Base-by-base conservation (phyloP, 352 stramenopile species). In the Phytophthora tentaculata region DNA sequence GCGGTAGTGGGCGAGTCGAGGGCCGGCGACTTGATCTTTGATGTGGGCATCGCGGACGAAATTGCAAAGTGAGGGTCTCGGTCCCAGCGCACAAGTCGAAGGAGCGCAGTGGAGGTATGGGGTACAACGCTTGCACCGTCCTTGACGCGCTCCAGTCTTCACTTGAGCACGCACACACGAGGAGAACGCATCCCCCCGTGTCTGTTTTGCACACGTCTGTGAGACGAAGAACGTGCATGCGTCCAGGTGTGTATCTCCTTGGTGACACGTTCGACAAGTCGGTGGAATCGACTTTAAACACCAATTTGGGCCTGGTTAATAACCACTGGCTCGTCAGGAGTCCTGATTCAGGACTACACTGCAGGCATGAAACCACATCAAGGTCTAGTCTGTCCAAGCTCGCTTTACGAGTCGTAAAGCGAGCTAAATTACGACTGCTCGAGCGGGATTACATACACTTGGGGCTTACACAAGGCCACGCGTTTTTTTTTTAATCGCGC, bases 11-110 rank as follows among this genome's bases (percentile, higher is more conserved):
- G 71, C 19, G 66, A 77, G 8, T 67, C 58, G 56, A 71, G 64
- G 29, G 57, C 59, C 26, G 71, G 71, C n/a, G 71, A 78, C 67
- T 78, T 73, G 66, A 78, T 73, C 51, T 73, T 73, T 7, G 70
- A 68, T 43, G 80, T 69, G 9, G 56, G 5, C 64, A 71, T 71
- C 56, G 39, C 29, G 50, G 49, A 61, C 41, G 64, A 60, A 71
- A 71, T 71, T 66, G 64, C 12, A 20, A 71, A 71, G 56, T 71
- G 64, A 67, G 56, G 45, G 5, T 67, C 20, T 28, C 10, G 50
- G 24, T 52, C 20, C n/a, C 43, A 16, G 51, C 19, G 37, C n/a
- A 22, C 47, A 26, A 63, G n/a, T n/a, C 32, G 44, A 23, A 69
- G 39, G 52, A 69, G 35, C n/a, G 1, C 47, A 52, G 23, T 39